A percentile compares a stretch with the other conserved stretches of the same genome.
Conservation (phyloP, 148 eudicot species). For the Drosera capensis region DNA sequence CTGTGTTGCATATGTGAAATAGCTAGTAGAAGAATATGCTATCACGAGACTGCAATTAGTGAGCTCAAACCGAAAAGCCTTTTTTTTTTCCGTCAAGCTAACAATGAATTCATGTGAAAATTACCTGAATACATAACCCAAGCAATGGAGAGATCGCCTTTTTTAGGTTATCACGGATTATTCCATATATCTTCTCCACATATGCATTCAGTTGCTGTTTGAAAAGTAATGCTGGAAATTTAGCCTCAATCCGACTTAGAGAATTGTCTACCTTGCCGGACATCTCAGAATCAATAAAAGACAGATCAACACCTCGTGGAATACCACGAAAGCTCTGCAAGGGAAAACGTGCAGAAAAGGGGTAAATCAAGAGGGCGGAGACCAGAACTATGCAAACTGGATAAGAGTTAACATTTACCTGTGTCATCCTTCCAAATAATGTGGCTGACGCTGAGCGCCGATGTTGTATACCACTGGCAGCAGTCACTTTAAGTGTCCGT, state of each 20-base stretch:
- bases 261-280: slow-evolving; percentile 27
- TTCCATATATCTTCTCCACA: slow-evolving; percentile 88
- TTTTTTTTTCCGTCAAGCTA: too few relatives aligned
- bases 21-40: too few relatives aligned
- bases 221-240: slow-evolving; percentile 81
- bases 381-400: background rate
- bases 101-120: background rate
- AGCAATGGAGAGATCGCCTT: slow-evolving; percentile 77
- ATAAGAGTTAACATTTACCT: slow-evolving; percentile 18
- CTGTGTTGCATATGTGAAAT: too few relatives aligned
- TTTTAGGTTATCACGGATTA: slow-evolving; percentile 82
- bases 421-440: slow-evolving; percentile 76
- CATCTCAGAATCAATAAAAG: slow-evolving; percentile 28
- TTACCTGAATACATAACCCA: slow-evolving; percentile 87
- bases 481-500: slow-evolving; percentile 63
- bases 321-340: slow-evolving; percentile 74
- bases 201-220: slow-evolving; percentile 87
- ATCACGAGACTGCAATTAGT: too few relatives aligned
- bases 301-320: slow-evolving; percentile 51
- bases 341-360: slow-evolving; percentile 2
- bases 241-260: slow-evolving; percentile 66
- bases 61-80: too few relatives aligned
- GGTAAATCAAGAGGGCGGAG: slow-evolving; percentile 1
- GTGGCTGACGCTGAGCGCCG: slow-evolving; percentile 54
- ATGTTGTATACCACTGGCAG: slow-evolving; percentile 57